Conservation (phyloP, 2,329 filamentous ascomycete genomes). For the Ophiostoma novo-ulmi region DNA sequence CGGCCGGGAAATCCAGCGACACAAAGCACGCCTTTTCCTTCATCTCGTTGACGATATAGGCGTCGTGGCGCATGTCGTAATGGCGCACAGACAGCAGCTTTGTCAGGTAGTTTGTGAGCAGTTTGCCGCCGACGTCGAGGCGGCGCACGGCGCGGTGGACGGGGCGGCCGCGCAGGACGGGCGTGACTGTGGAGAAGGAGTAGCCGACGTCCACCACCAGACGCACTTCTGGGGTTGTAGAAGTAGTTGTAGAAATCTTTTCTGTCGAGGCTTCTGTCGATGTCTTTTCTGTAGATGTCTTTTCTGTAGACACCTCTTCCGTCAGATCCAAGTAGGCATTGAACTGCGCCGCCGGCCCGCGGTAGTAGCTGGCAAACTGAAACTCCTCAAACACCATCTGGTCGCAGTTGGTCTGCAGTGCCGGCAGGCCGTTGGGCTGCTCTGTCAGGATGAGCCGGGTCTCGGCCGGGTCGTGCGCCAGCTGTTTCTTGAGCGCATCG, state of each 20-base stretch:
- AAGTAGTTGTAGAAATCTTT: too few relatives aligned
- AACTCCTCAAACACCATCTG: conserved; percentile 98
- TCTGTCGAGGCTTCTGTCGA: conserved; percentile 37
- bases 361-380: conserved; percentile 80
- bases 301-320: not conserved
- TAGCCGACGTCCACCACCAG: conserved; percentile 88
- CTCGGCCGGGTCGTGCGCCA: conserved; percentile 68
- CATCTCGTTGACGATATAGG: conserved; percentile 89
- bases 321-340: conserved; percentile 70
- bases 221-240: conserved; percentile 44
- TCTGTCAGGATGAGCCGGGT: conserved; percentile 84
- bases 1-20: conserved; percentile 65
- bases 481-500: conserved; percentile 32
- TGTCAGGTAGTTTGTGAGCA: conserved; percentile 88
- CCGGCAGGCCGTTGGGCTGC: conserved; percentile 74
- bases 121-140: conserved; percentile 86
- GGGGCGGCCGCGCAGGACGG: conserved; percentile 73
- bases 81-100: conserved; percentile 84
- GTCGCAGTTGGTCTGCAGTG: conserved; percentile 82
- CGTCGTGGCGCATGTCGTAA: conserved; percentile 93
- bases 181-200: conserved; percentile 86
- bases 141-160: conserved; percentile 76
- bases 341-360: conserved; percentile 65
- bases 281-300: conserved; percentile 37
- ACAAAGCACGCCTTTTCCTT: conserved; percentile 88